Evolutionary conservation across 371 early-diverging fungal genomes (phyloP), one percentile per base, ranked within the genome.

Genomic region (Mortierella sp.): DNA sequence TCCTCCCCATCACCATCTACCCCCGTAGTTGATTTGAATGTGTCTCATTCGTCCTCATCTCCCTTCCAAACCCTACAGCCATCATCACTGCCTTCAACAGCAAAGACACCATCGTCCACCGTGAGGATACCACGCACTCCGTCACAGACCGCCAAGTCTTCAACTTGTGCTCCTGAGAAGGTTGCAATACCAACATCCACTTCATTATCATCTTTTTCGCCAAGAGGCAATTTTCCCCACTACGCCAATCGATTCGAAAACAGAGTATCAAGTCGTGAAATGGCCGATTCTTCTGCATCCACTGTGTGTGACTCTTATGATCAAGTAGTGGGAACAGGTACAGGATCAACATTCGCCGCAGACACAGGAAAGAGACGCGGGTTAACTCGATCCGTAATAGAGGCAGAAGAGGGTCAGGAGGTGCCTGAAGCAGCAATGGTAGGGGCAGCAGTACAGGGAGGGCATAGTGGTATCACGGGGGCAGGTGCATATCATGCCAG

Each of bases 401-500:
- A 60, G 61, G 61, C 55, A 55, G 70, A 68, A 32, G 58, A 69
- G 57, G 69, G 65, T 75, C 75, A 75, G 75, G 70, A 75, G 75
- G 61, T 56, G 61, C 51, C 64, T 63, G 55, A 40, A 63, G 53
- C 64, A 59, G 63, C 61, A 54, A 60, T 51, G 31, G 69, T 66
- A 75, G 75, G 73, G 73, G 64, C 61, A 58, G 57, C 64, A 56
- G 58, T 35, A 54, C 26, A 49, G 32, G 64, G 54, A 67, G 68
- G 34, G 70, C 47, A 65, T 26, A 69, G 61, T 54, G 68, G 64
- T 57, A 75, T 75, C 75, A 68, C 68, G 75, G 63, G 75, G 64
- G 64, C 69, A 68, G 64, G 34, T 68, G 68, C 69, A 68, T 68
- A 64, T 74, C 65, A 74, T 74, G 65, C 75, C 69, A 74, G 56